Evolutionary conservation across 2,329 filamentous ascomycete genomes (phyloP).

Genomic region (Monilinia fructigena): DNA sequence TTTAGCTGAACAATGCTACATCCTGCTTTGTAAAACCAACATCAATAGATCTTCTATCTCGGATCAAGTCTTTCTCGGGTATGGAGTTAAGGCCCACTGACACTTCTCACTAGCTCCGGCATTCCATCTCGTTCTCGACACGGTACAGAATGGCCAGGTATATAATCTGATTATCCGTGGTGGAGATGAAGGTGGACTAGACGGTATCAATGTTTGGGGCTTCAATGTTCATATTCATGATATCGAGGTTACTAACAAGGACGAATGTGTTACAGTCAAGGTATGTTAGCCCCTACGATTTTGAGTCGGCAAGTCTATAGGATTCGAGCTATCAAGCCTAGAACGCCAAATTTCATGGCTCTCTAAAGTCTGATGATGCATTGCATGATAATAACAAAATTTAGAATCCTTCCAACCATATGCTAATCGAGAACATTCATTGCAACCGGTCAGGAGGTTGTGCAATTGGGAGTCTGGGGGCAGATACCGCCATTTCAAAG

Average conservation of each 20-base stretch:
- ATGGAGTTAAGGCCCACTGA: background rate
- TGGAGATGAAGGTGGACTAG: slow-evolving; percentile 51
- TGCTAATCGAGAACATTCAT: slow-evolving; percentile 58
- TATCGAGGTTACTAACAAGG: slow-evolving; percentile 60
- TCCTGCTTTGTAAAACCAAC: background rate
- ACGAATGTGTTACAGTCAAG: slow-evolving; percentile 60
- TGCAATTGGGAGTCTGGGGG: slow-evolving; percentile 55
- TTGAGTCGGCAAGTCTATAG: background rate
- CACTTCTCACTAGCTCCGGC: background rate
- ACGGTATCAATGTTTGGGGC: slow-evolving; percentile 56
- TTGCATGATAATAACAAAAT: background rate
- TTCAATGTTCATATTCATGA: slow-evolving; percentile 59
- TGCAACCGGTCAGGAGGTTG: slow-evolving; percentile 61
- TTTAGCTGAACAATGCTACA: background rate
- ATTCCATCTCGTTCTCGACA: slow-evolving; percentile 43
- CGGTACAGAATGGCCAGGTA: slow-evolving; percentile 50
- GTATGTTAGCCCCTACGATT: slow-evolving; percentile 27
- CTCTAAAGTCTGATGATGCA: background rate
- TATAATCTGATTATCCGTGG: slow-evolving; percentile 57
- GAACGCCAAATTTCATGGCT: background rate
- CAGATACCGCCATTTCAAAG: slow-evolving; percentile 50
- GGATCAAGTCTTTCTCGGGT: background rate
- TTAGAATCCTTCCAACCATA: slow-evolving; percentile 41
- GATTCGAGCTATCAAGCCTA: background rate
- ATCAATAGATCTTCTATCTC: background rate